A percentile compares a stretch with the other conserved stretches of the same genome.
These are phyloP conservation scores for Pleurotus platypus DNA, from an alignment of 768 basidiomycete species.

Conservation along the genomic window DNA sequence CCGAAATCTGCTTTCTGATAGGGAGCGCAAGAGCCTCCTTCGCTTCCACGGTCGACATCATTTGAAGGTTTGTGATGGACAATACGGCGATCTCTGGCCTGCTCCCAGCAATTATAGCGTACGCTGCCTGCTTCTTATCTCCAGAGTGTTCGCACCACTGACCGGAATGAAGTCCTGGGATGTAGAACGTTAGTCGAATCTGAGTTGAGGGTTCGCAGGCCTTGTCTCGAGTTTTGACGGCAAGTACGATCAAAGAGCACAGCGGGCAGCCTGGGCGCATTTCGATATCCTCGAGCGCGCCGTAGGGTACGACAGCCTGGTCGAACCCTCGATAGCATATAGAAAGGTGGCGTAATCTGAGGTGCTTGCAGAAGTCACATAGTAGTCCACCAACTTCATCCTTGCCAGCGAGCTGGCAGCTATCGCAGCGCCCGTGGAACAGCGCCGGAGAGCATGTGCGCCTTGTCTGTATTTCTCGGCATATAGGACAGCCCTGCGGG, in stretches of 20 bases:
- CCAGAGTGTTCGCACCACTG: neutral
- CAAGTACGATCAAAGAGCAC: neutral
- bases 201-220: neutral
- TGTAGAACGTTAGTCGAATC: neutral
- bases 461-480: too few species aligned
- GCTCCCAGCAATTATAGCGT: neutral
- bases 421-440: neutral
- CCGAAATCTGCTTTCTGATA: neutral
- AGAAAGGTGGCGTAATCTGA: slow-evolving; percentile 2
- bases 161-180: neutral
- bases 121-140: neutral
- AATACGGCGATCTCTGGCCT: neutral
- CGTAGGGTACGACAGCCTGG: neutral
- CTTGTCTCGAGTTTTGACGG: neutral
- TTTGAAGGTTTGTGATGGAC: neutral
- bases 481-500: too few species aligned
- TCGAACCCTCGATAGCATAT: neutral
- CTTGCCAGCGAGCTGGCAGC: neutral
- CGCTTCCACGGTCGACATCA: neutral
- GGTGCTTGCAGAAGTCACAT: neutral
- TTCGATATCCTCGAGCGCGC: neutral
- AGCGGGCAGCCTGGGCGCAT: neutral
- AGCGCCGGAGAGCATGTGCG: too few species aligned
- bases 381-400: neutral
- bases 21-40: neutral